phyloP scores from a whole-genome alignment of 2,329 filamentous ascomycete species.

The Domatiomyces globalis region DNA sequence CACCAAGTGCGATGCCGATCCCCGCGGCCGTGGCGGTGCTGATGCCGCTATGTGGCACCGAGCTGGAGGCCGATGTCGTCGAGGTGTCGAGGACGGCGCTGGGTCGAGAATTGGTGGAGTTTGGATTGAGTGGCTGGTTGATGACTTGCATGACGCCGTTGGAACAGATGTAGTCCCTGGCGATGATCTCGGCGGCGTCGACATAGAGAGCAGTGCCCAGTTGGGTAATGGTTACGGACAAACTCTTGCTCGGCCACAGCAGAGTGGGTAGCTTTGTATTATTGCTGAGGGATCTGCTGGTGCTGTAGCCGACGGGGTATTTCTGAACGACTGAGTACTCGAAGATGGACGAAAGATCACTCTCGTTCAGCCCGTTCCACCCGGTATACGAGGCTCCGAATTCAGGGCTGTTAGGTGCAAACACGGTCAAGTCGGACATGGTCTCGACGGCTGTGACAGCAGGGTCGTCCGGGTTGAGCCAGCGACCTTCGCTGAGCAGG shows the following conservation, averaged over 20 bases:
- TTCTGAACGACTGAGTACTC: constrained; percentile 50
- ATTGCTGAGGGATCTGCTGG: constrained; percentile 27
- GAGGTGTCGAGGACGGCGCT: neutral
- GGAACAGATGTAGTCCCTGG: constrained; percentile 36
- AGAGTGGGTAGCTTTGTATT: constrained; percentile 31
- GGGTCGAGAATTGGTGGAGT: constrained; percentile 6
- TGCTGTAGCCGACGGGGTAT: constrained; percentile 38
- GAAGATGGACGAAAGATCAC: constrained; percentile 40
- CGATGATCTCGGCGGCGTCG: constrained; percentile 40
- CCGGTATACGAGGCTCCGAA: constrained; percentile 44
- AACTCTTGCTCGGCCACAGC: constrained; percentile 20
- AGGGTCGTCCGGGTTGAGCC: constrained; percentile 7
- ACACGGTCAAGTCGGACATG: constrained; percentile 40
- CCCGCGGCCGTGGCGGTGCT: constrained; percentile 10
- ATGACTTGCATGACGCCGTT: constrained; percentile 47
- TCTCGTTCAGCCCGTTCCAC: constrained; percentile 33
- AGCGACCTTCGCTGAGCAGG: constrained; percentile 32
- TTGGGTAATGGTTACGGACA: constrained; percentile 35
- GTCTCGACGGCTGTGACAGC: constrained; percentile 25
- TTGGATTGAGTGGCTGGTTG: constrained; percentile 27
- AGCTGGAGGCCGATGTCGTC: neutral
- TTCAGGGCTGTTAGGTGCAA: constrained; percentile 48
- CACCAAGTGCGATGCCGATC: constrained; percentile 14
- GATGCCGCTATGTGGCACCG: constrained; percentile 2
- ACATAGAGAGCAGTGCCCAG: constrained; percentile 32